Conservation (phyloP, 306 rosid genomes). For the Calophaca sinica region DNA sequence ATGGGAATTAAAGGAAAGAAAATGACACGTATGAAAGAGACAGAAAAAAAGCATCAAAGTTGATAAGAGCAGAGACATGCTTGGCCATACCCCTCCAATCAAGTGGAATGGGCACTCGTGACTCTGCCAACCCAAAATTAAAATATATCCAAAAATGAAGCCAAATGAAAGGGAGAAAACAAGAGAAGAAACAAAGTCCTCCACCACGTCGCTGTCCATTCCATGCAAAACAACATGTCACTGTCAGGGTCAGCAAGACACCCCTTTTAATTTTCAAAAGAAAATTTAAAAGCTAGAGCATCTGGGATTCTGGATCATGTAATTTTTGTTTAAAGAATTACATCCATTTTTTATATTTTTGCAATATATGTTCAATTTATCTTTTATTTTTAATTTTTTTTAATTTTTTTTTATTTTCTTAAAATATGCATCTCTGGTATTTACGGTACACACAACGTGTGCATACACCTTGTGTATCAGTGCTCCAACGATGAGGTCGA, state of each 20-base stretch:
- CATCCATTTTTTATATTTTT: too few relatives aligned
- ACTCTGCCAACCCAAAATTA: conserved; percentile 49
- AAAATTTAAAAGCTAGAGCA: not conserved
- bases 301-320: not conserved
- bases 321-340: too few relatives aligned
- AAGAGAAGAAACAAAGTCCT: conserved; percentile 57
- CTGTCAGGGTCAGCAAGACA: conserved; percentile 20
- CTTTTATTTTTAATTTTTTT: too few relatives aligned
- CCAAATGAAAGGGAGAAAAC: conserved; percentile 52
- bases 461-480: too few relatives aligned
- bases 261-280: not conserved
- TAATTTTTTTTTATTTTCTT: too few relatives aligned
- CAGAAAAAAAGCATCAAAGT: not conserved
- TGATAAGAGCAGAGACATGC: conserved; percentile 38
- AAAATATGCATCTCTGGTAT: too few relatives aligned
- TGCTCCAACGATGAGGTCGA: too few relatives aligned
- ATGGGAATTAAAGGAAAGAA: conserved; percentile 23
- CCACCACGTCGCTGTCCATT: conserved; percentile 53
- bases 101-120: conserved; percentile 51
- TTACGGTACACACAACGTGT: too few relatives aligned
- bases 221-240: conserved; percentile 65
- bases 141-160: conserved; percentile 48
- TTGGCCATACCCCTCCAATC: conserved; percentile 29
- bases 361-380: too few relatives aligned
- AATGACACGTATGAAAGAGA: conserved; percentile 40